Base-by-base conservation (phyloP, 345 rosid species). In the Laguncularia racemosa region DNA sequence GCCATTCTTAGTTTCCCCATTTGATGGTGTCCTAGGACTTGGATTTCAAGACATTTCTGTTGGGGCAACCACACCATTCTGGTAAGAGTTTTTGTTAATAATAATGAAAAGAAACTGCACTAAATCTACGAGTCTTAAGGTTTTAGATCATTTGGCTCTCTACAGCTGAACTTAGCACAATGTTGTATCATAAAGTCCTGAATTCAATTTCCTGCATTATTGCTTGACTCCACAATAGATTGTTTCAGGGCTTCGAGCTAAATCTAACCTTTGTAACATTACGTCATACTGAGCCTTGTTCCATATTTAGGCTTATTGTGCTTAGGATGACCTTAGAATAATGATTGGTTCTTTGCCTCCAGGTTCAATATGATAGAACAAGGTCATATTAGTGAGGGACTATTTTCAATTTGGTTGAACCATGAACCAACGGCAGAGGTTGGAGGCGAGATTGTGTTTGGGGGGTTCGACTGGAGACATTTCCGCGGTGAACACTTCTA, bases 381-480 rank as follows among this genome's bases (percentile, higher is more conserved):
- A 73, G 85, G 84, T 16, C 82, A 60, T 20, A 16, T 83, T 51
- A 58, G 62, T 54, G 73, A 78, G 70, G 17, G 68, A 17, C 19
- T 80, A 26, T 80, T 83, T 71, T 80, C 89, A 8, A 23, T 80
- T 20, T 83, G 89, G 84, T 67, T 83, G 60, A 83, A 76, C 62
- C 72, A 57, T 44, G 72, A 83, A 59, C 70, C 76, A 33, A 19
- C 67, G 12, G 57, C 78, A 10, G 62, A 54, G 9, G 9, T 66
- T 1, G 82, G 89, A 16, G 85, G 85, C 51, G 80, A 80, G 66
- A 74, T 83, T 49, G 76, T 83, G 50, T 78, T 80, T 64, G 89
- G 89, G 62, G 85, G 89, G 49, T 63, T 83, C 48, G 82, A 83
- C 54, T 76, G 80, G 76, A 78, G 71, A 73, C 85, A 76, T 62